Percentiles rank a stretch among this genome's conserved stretches.
These are phyloP conservation scores for Adiantum capillusveneris DNA, from an alignment of 75 land plant genomes.

Conservation along the genomic window DNA sequence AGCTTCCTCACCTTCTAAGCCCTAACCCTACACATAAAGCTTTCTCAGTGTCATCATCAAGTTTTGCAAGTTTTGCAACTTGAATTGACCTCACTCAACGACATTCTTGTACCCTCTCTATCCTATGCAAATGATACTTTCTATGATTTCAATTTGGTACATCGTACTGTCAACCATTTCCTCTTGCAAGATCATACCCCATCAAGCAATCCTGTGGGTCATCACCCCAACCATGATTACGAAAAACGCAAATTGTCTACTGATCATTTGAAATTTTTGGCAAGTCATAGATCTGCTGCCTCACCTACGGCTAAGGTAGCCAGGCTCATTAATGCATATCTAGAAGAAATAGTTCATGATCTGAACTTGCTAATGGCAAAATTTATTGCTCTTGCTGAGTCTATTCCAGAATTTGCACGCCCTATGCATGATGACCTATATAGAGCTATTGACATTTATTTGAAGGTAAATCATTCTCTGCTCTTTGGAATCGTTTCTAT, in stretches of 20 bases:
- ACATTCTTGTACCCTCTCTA: constrained; percentile 48
- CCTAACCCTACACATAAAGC: too few species aligned
- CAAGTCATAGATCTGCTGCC: too few species aligned
- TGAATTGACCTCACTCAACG: constrained; percentile 53
- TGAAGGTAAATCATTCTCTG: too few species aligned
- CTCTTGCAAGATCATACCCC: constrained; percentile 41
- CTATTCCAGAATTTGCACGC: too few species aligned
- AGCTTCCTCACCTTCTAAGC: too few species aligned
- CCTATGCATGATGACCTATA: too few species aligned
- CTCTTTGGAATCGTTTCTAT: too few species aligned
- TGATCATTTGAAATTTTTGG: too few species aligned
- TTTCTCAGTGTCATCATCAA: too few species aligned
- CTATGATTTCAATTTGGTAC: constrained; percentile 55
- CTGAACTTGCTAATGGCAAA: constrained; percentile 38
- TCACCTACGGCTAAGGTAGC: constrained; percentile 33
- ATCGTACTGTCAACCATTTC: constrained; percentile 46
- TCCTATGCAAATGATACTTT: constrained; percentile 22
- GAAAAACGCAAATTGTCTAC: too few species aligned
- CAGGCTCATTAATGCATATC: constrained; percentile 51
- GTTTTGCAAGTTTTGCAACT: constrained; percentile 48
- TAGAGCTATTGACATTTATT: too few species aligned
- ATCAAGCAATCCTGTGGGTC: constrained; percentile 10
- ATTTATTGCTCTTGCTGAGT: constrained; percentile 47
- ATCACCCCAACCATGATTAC: too few species aligned
- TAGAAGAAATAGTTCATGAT: constrained; percentile 53